Conservation (phyloP, 352 stramenopile species). For the Pythium coloratum region DNA sequence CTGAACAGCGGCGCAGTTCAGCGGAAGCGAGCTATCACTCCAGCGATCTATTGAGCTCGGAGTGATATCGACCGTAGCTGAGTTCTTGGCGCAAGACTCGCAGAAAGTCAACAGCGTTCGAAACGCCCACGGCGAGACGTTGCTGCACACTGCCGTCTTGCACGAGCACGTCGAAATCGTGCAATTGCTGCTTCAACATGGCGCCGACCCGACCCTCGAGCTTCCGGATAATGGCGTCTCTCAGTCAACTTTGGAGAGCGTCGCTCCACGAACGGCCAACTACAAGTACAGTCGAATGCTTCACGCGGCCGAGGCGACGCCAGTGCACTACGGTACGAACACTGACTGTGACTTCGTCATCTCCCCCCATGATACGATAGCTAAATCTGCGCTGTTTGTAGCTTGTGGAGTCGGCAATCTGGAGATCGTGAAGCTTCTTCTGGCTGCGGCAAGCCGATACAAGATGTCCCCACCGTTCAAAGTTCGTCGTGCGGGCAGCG, state of each 20-base stretch:
- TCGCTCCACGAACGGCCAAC: conserved; percentile 52
- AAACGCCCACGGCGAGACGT: conserved; percentile 60
- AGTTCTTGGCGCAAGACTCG: conserved; percentile 14
- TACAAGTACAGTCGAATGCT: conserved; percentile 59
- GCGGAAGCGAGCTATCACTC: conserved; percentile 36
- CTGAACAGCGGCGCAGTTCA: conserved; percentile 33
- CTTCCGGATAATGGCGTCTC: conserved; percentile 32
- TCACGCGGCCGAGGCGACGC: conserved; percentile 51
- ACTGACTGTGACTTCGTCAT: not conserved
- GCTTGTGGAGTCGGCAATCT: conserved; percentile 52
- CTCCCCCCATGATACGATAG: not conserved
- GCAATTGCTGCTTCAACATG: conserved; percentile 50
- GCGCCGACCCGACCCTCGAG: conserved; percentile 40
- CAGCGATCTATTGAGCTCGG: conserved; percentile 64
- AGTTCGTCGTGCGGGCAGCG: conserved; percentile 40
- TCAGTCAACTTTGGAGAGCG: conserved; percentile 44
- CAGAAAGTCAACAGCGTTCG: conserved; percentile 18
- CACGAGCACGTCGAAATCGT: conserved; percentile 49
- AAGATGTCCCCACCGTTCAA: conserved; percentile 17
- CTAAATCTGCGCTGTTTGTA: conserved; percentile 10
- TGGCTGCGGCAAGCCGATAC: conserved; percentile 26
- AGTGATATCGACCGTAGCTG: conserved; percentile 21
- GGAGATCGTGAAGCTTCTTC: conserved; percentile 62
- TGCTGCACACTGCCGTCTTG: conserved; percentile 69
- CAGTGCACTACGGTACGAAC: conserved; percentile 56